Evolutionary conservation across 495 filamentous ascomycete genomes (phyloP), one percentile per base, ranked within the genome.

Genomic region (Xylaria curta): DNA sequence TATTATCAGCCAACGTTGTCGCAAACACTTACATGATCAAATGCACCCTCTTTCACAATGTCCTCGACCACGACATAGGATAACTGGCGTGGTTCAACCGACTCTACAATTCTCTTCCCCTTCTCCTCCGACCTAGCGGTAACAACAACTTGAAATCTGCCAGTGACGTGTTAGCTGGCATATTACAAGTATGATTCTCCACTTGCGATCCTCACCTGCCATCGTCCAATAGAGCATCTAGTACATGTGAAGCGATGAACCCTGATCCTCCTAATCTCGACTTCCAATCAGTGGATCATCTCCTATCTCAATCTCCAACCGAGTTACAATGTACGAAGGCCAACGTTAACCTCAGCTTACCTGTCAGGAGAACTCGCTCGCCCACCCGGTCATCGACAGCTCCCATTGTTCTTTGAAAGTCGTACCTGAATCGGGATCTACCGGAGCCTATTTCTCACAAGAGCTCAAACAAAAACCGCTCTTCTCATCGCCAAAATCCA

Each of bases 171-270:
- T 73, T 38, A 73, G 71, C 56, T 4, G 44, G 42, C 21, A 33
- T 44, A n/a, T n/a, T n/a, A 38, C 31, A 19, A 21, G 38, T 36
- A 33, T 28, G 44, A 28, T 68, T 40, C 26, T 62, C 33, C 36
- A 36, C 21, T 24, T 21, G 28, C 3, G 47, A 17, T 69, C 19
- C 68, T 42, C 64, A 81, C 80, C 77, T 60, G 19, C 33, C 79
- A 7, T 78, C 70, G 17, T 79, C 75, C 2, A 83, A 70, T 9
- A 84, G 72, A 17, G 53, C 63, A 58, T 83, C 78, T 1, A 84
- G 73, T 31, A 84, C 76, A 47, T 84, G 82, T 0, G 81, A 82
- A 61, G 82, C 82, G 31, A 84, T 78, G 69, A 84, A 84, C 59
- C 82, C 82, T 9, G 76, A 81, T 0, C 82, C 82, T 1, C 82